Percentiles rank a stretch among this genome's conserved stretches.
These are phyloP conservation scores for Cystoderma amianthinum DNA, from an alignment of 768 basidiomycete species.

Conservation along the genomic window DNA sequence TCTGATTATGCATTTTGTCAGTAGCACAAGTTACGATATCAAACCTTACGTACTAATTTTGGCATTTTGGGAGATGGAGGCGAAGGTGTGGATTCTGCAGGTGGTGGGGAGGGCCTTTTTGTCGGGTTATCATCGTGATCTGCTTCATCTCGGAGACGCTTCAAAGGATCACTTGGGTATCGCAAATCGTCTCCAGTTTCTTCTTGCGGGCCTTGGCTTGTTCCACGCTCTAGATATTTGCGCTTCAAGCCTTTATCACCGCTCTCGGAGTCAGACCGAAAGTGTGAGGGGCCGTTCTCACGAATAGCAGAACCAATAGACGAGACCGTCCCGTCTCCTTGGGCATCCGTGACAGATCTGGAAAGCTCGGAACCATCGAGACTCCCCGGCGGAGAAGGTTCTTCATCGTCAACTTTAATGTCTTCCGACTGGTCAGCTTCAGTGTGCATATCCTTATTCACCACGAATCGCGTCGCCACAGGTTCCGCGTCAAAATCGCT, in stretches of 20 bases:
- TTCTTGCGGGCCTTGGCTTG: constrained; percentile 54
- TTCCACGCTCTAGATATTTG: constrained; percentile 60
- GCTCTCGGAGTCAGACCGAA: constrained; percentile 37
- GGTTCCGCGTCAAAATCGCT: no score
- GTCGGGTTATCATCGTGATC: constrained; percentile 57
- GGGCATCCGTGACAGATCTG: constrained; percentile 12
- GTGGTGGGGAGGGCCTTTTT: constrained; percentile 64
- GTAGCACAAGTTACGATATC: background rate
- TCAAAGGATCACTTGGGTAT: constrained; percentile 32
- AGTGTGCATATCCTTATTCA: background rate
- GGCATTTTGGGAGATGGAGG: constrained; percentile 25
- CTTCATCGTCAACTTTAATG: constrained; percentile 8
- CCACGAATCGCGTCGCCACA: background rate
- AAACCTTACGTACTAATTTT: constrained; percentile 34
- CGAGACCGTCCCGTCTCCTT: constrained; percentile 8
- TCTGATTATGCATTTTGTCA: constrained; percentile 23
- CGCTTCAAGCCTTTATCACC: constrained; percentile 64
- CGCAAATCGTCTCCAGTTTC: constrained; percentile 20
- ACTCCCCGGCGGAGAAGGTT: constrained; percentile 14
- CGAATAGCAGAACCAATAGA: background rate
- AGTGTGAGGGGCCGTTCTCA: constrained; percentile 5
- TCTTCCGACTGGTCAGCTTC: background rate
- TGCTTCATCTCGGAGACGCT: constrained; percentile 56
- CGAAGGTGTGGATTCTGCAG: constrained; percentile 24
- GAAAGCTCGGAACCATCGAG: constrained; percentile 13